Evolutionary conservation across 176 grass and related monocot species (phyloP), one percentile per base, ranked within the genome.

Genomic region (Poa annua): DNA sequence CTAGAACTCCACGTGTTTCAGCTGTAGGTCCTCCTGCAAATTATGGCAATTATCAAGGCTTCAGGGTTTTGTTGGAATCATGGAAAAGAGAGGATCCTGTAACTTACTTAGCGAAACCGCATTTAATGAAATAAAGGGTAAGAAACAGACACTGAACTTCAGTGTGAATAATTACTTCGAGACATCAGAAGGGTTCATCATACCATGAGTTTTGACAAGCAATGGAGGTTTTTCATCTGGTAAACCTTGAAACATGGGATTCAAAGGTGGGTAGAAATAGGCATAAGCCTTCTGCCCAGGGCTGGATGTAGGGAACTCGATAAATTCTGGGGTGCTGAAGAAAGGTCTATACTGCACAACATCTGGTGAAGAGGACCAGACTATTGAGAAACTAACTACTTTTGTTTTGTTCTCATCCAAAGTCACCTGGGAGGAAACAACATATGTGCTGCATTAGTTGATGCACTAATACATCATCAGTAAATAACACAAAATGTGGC

Each of bases 151-250:
- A 71, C 21, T 38, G 5, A 80, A 72, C 44, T 48, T 65, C 57
- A 77, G 33, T 89, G 17, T 69, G 11, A 16, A 81, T 64, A 76
- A 42, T 54, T 76, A 81, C 50, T 73, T 36, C 0, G 0, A 71
- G 64, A 60, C 11, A 84, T 57, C 79, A 59, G 48, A 82, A 82
- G 7, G 20, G n/a, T 82, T 65, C 1, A 82, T 50, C 51, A 81
- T 87, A 97, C 96, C 96, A 87, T 98, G 96, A 39, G 80, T 98
- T 93, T 91, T 92, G 80, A 98, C 88, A 85, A 98, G 88, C 73
- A 98, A 83, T 8, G 96, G 92, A 67, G 96, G 89, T 51, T 90
- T 95, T 90, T 98, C 96, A 75, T 95, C 91, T 53, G 80, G 63
- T 42, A 86, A 73, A 83, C 85, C 85, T 88, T 89, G 85, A 85